Conservation (phyloP, 2,329 filamentous ascomycete genomes). For the Sporothrix dimorphospora region DNA sequence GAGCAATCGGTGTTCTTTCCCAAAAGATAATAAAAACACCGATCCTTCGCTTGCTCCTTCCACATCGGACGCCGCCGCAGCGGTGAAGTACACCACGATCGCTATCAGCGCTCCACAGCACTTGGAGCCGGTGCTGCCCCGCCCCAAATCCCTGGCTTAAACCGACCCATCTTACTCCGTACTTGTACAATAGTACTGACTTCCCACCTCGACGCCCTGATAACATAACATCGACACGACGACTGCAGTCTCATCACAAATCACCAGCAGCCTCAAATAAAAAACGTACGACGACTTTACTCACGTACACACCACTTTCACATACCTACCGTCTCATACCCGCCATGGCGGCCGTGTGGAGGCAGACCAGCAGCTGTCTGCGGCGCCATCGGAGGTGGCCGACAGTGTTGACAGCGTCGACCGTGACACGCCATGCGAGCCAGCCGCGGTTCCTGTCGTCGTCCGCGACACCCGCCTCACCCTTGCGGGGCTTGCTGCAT, state of each 20-base stretch:
- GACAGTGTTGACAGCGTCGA: background rate
- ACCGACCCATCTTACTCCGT: background rate
- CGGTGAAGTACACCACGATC: too few species aligned
- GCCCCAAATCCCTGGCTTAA: background rate
- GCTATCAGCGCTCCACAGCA: constrained; percentile 22
- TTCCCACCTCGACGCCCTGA: background rate
- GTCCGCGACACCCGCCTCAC: background rate
- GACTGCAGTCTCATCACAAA: background rate
- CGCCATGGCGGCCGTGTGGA: constrained; percentile 25
- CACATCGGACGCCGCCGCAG: constrained; percentile 5
- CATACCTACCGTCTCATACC: background rate
- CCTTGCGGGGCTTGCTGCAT: constrained; percentile 46
- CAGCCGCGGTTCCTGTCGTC: background rate
- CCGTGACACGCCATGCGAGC: background rate
- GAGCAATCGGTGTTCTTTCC: background rate
- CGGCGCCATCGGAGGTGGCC: background rate
- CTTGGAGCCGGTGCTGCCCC: constrained; percentile 7
- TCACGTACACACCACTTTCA: background rate
- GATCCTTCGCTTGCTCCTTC: background rate
- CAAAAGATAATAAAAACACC: background rate
- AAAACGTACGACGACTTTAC: background rate
- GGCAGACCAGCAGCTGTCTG: constrained; percentile 12
- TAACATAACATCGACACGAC: background rate
- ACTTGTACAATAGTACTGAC: too few species aligned
- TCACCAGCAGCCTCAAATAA: background rate